phyloP scores from a whole-genome alignment of 2,329 filamentous ascomycete genomes.

The Drechslerella coelobrocha region DNA sequence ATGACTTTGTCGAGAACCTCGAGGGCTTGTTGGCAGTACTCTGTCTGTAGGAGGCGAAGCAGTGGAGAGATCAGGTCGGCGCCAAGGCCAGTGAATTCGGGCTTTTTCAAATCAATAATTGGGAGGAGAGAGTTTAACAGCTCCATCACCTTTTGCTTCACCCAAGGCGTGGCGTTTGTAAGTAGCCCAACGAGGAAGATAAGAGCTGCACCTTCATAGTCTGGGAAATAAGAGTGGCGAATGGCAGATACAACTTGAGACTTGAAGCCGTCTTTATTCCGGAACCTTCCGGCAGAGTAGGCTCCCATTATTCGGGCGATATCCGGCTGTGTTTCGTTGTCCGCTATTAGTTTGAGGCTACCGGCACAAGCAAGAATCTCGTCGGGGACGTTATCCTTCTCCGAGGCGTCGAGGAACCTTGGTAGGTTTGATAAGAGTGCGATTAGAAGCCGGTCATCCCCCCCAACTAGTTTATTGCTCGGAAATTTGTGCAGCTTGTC shows the following conservation, averaged over 20 bases:
- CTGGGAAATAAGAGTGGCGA: constrained; percentile 78
- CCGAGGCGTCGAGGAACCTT: constrained; percentile 79
- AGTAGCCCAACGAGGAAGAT: constrained; percentile 90
- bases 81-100: constrained; percentile 86
- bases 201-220: constrained; percentile 81
- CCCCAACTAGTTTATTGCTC: constrained; percentile 79
- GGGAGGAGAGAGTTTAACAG: constrained; percentile 84
- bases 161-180: constrained; percentile 86
- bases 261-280: constrained; percentile 75
- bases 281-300: constrained; percentile 67
- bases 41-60: constrained; percentile 85
- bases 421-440: constrained; percentile 91
- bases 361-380: constrained; percentile 70
- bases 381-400: constrained; percentile 67
- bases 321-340: constrained; percentile 70
- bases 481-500: constrained; percentile 80
- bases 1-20: constrained; percentile 94
- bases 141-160: constrained; percentile 91
- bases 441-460: constrained; percentile 81
- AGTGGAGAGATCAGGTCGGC: constrained; percentile 95
- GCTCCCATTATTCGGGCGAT: constrained; percentile 74
- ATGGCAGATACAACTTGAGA: constrained; percentile 75
- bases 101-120: constrained; percentile 89
- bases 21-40: constrained; percentile 89
- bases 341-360: constrained; percentile 72